Percentiles rank a stretch among this genome's conserved stretches.
phyloP scores from a whole-genome alignment of 768 basidiomycete species.

The Agrocybe pediades region DNA sequence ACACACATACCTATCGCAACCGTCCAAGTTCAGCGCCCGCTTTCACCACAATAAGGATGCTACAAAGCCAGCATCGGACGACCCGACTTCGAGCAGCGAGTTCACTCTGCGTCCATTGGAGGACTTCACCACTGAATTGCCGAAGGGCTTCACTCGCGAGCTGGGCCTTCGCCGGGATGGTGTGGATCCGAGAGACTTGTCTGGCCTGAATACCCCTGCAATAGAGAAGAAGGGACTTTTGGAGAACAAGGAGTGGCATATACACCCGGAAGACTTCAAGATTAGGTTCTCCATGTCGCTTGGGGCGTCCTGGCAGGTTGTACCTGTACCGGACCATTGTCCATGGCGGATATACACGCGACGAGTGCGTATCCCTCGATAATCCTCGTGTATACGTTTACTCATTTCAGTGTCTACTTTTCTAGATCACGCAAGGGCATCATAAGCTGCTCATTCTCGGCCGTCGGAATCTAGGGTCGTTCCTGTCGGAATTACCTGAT shows the following conservation, averaged over 20 bases:
- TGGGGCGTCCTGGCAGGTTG: slow-evolving; percentile 46
- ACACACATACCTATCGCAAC: slow-evolving; percentile 11
- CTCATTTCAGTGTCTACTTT: neutral
- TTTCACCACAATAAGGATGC: neutral
- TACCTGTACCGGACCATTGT: slow-evolving; percentile 42
- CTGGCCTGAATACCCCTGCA: neutral
- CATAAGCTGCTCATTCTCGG: slow-evolving; percentile 58
- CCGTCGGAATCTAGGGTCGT: slow-evolving; percentile 59
- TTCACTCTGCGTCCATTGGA: slow-evolving; percentile 18
- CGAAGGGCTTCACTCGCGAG: slow-evolving; percentile 19
- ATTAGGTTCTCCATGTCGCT: slow-evolving; percentile 30
- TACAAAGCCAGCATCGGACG: neutral
- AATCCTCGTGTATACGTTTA: neutral
- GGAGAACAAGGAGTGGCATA: slow-evolving; percentile 22
- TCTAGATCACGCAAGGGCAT: slow-evolving; percentile 47
- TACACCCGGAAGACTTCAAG: slow-evolving; percentile 25
- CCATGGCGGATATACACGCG: slow-evolving; percentile 62
- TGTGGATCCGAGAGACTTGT: neutral
- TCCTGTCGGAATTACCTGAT: slow-evolving; percentile 64
- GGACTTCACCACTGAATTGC: slow-evolving; percentile 17
- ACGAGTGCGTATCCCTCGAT: slow-evolving; percentile 39
- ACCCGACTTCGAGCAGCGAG: slow-evolving; percentile 2
- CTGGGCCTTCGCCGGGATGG: slow-evolving; percentile 13
- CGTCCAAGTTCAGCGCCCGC: slow-evolving; percentile 13
- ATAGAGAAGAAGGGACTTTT: neutral